A percentile compares a stretch with the other conserved stretches of the same genome.
These are phyloP conservation scores for Pilobolus umbonatus DNA, from an alignment of 192 early-diverging fungal species.

Conservation along the genomic window DNA sequence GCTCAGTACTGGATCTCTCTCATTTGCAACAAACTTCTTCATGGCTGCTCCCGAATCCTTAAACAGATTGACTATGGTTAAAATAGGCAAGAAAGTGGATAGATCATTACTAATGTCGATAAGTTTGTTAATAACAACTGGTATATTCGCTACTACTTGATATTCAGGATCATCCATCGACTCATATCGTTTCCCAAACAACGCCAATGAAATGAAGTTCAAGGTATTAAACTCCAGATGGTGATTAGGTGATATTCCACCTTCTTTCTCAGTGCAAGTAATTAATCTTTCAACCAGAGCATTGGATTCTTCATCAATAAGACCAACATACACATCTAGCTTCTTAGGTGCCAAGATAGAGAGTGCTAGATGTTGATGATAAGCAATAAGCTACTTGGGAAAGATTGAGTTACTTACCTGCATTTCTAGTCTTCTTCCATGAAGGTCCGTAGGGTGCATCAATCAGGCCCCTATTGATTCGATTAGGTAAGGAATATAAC, in stretches of 20 bases:
- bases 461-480: background rate
- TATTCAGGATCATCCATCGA: background rate
- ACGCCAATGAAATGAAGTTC: background rate
- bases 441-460: background rate
- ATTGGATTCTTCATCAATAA: background rate
- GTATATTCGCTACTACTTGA: background rate
- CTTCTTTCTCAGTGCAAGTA: background rate
- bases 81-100: background rate
- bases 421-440: conserved; percentile 7
- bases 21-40: background rate
- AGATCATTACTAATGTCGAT: background rate
- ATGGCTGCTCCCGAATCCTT: background rate
- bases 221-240: background rate
- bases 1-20: background rate
- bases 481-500: no score
- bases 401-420: conserved; percentile 10
- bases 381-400: no score
- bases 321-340: background rate
- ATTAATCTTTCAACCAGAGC: background rate
- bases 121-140: background rate
- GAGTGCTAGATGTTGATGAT: background rate
- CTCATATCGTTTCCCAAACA: background rate
- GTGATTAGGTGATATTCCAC: background rate
- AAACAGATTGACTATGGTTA: background rate
- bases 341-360: conserved; percentile 10